Evolutionary conservation across 805 yeast species (phyloP).

Genomic region (Candida coleopterorum): DNA sequence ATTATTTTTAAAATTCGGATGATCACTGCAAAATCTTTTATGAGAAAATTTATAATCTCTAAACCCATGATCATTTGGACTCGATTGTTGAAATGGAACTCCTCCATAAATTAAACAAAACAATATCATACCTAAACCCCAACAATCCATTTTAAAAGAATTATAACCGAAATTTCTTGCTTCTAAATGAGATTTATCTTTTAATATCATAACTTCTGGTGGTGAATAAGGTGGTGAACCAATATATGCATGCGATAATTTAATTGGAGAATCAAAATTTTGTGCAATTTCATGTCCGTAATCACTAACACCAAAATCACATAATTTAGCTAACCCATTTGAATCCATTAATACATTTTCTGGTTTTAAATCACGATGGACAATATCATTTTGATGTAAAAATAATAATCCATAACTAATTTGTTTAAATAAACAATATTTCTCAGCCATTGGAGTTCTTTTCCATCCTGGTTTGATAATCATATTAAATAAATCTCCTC

Average conservation of each 20-base stretch:
- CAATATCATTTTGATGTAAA: constrained; percentile 62
- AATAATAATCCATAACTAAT: constrained; percentile 56
- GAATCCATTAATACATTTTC: constrained; percentile 61
- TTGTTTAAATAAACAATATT: constrained; percentile 67
- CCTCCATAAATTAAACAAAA: constrained; percentile 55
- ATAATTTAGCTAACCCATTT: constrained; percentile 59
- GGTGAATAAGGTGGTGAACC: constrained; percentile 83
- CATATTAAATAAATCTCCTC: constrained; percentile 57
- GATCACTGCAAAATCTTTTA: constrained; percentile 32
- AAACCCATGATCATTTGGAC: constrained; percentile 44
- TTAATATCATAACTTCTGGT: constrained; percentile 64
- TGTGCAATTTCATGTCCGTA: constrained; percentile 53
- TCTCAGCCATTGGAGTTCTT: constrained; percentile 44
- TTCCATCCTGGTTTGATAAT: constrained; percentile 60
- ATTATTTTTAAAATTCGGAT: constrained; percentile 46
- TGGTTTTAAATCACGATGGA: constrained; percentile 71
- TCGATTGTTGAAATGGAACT: constrained; percentile 56
- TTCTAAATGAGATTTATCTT: constrained; percentile 28
- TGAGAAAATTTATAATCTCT: constrained; percentile 53
- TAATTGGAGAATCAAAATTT: constrained; percentile 41
- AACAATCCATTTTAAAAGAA: constrained; percentile 65
- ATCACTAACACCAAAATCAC: constrained; percentile 75
- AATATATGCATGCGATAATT: constrained; percentile 44
- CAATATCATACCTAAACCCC: constrained; percentile 69
- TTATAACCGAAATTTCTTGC: constrained; percentile 45